These are phyloP conservation scores for Clathrospora elynae DNA, from an alignment of 2,329 filamentous ascomycete genomes.

Conservation along the genomic window DNA sequence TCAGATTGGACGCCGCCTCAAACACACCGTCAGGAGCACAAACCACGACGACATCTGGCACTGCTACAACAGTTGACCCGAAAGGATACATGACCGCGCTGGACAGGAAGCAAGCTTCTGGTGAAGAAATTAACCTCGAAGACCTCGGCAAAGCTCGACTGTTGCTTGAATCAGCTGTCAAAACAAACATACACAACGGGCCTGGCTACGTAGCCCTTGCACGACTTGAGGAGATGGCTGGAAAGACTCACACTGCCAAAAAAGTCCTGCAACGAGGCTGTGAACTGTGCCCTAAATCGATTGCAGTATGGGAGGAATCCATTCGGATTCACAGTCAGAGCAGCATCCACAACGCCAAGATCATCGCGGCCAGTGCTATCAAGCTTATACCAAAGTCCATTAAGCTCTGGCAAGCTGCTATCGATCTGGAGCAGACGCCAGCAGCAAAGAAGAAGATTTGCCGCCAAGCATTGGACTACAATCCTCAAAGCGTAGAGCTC, in stretches of 20 bases:
- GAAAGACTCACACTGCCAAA: conserved; percentile 86
- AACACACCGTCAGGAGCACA: conserved; percentile 69
- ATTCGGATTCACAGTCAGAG: conserved; percentile 79
- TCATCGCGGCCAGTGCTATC: conserved; percentile 92
- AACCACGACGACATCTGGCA: conserved; percentile 69
- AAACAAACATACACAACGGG: conserved; percentile 92
- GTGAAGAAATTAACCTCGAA: conserved; percentile 77
- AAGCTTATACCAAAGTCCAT: conserved; percentile 89
- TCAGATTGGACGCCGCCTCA: conserved; percentile 86
- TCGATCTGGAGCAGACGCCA: conserved; percentile 83
- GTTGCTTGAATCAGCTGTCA: conserved; percentile 93
- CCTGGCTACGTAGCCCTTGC: conserved; percentile 96
- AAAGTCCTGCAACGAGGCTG: conserved; percentile 88
- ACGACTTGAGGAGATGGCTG: conserved; percentile 87
- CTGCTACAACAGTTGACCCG: conserved; percentile 87
- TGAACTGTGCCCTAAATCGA: conserved; percentile 87
- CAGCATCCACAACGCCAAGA: conserved; percentile 88
- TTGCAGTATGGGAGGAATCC: conserved; percentile 95
- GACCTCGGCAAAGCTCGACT: conserved; percentile 94
- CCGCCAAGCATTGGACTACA: conserved; percentile 86
- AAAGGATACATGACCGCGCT: conserved; percentile 95
- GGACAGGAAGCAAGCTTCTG: conserved; percentile 77
- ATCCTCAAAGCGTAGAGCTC: conserved; percentile 91
- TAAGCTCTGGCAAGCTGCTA: conserved; percentile 90
- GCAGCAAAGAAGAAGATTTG: conserved; percentile 91